A percentile compares a stretch with the other conserved stretches of the same genome.
phyloP scores from a whole-genome alignment of 1,284 basidiomycete genomes.

The Apiotrichum domesticum region DNA sequence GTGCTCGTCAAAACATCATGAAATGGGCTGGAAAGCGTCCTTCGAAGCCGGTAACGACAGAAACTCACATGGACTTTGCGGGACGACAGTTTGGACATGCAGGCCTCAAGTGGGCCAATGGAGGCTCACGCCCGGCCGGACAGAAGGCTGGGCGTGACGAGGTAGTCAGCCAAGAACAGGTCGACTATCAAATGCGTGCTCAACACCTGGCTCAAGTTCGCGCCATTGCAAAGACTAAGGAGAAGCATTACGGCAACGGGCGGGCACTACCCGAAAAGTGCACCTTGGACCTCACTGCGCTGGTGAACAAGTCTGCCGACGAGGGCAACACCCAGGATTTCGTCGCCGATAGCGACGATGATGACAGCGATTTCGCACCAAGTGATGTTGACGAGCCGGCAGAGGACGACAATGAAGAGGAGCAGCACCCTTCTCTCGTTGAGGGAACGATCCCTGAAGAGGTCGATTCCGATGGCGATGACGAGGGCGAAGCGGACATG shows the following conservation, averaged over 20 bases:
- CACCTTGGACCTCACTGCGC: constrained; percentile 15
- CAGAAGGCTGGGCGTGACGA: constrained; percentile 29
- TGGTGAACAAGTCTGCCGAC: not conserved
- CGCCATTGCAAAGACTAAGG: constrained; percentile 18
- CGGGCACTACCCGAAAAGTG: constrained; percentile 23
- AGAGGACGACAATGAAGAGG: not conserved
- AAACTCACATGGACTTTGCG: constrained; percentile 31
- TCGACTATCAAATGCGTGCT: constrained; percentile 15
- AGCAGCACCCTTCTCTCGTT: not conserved
- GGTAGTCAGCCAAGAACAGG: constrained; percentile 12
- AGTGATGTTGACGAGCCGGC: not conserved
- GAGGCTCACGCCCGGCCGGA: constrained; percentile 26
- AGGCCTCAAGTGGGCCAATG: constrained; percentile 19
- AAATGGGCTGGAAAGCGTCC: constrained; percentile 18
- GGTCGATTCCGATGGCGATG: not conserved
- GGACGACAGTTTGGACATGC: constrained; percentile 28
- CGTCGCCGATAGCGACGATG: constrained; percentile 14
- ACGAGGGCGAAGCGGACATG: not conserved
- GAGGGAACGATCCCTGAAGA: constrained; percentile 1
- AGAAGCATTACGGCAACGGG: constrained; percentile 22
- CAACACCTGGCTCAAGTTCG: constrained; percentile 19
- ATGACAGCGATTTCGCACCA: constrained; percentile 5
- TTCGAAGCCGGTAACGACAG: constrained; percentile 19
- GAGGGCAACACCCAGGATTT: constrained; percentile 8
- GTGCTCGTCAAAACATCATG: constrained; percentile 13